phyloP scores from a whole-genome alignment of 768 basidiomycete genomes.

The Pilatotrama ljubarskyi region DNA sequence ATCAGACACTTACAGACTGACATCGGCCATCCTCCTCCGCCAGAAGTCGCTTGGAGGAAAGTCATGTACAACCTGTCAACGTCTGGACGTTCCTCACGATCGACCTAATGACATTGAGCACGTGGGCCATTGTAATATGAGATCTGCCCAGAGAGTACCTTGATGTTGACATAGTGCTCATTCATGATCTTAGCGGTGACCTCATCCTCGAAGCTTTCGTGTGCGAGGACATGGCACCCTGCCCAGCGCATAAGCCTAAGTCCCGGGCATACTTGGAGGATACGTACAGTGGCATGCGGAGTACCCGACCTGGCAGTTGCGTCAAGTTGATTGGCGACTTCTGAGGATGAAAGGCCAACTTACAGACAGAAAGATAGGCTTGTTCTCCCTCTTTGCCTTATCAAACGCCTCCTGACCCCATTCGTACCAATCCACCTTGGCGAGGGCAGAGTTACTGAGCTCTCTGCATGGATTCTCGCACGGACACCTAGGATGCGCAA shows the following conservation, averaged over 20 bases:
- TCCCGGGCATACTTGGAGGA: conserved; percentile 20
- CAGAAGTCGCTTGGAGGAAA: conserved; percentile 37
- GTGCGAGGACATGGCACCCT: conserved; percentile 33
- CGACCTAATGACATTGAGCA: conserved; percentile 26
- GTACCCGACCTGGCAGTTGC: conserved; percentile 34
- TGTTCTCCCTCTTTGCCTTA: conserved; percentile 28
- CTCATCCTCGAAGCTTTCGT: conserved; percentile 42
- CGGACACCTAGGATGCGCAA: neutral
- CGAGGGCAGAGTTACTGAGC: neutral
- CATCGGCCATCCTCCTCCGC: conserved; percentile 37
- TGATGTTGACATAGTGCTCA: conserved; percentile 40
- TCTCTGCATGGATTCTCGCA: neutral
- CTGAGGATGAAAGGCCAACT: neutral
- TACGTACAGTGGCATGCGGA: conserved; percentile 43
- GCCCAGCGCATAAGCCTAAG: neutral
- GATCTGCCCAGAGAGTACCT: too few relatives aligned
- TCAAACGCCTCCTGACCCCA: conserved; percentile 31
- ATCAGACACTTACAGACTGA: conserved; percentile 30
- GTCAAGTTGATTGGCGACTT: too few relatives aligned
- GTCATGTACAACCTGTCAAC: conserved; percentile 47
- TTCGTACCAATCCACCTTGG: conserved; percentile 32
- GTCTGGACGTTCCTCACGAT: conserved; percentile 43
- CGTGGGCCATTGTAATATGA: neutral
- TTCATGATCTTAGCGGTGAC: conserved; percentile 41
- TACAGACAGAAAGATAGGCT: conserved; percentile 39